These are phyloP conservation scores for Umbilicaria muhlenbergii DNA, from an alignment of 495 filamentous ascomycete genomes.

Conservation along the genomic window DNA sequence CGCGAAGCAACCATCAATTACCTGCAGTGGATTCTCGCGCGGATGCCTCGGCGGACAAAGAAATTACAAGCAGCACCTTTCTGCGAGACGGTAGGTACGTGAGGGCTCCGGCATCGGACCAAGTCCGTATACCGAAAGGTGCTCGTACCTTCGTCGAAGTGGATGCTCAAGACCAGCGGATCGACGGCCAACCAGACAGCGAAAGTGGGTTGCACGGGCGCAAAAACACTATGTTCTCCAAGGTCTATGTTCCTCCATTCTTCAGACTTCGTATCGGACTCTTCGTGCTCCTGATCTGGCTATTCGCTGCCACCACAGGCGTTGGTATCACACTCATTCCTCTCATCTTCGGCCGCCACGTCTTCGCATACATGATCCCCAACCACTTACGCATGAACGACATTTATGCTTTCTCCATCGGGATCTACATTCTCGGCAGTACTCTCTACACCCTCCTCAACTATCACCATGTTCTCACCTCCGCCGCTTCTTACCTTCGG, in stretches of 20 bases:
- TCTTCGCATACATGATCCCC: constrained; percentile 56
- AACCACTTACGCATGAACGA: constrained; percentile 65
- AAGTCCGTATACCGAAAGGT: constrained; percentile 83
- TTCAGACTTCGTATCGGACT: constrained; percentile 67
- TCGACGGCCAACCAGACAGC: constrained; percentile 43
- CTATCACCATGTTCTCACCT: constrained; percentile 14
- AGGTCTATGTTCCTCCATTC: constrained; percentile 78
- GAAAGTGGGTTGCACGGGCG: constrained; percentile 50
- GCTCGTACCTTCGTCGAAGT: constrained; percentile 67
- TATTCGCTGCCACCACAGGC: constrained; percentile 88
- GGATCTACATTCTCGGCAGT: constrained; percentile 61
- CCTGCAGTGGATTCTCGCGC: constrained; percentile 27
- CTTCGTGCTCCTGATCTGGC: constrained; percentile 83
- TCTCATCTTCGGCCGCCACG: constrained; percentile 61
- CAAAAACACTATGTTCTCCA: constrained; percentile 49
- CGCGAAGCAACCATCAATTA: constrained; percentile 32
- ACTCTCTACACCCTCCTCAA: constrained; percentile 42
- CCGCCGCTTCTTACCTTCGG: constrained; percentile 8
- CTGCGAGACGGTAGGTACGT: constrained; percentile 70
- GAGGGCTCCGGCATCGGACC: constrained; percentile 77
- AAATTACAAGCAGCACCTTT: constrained; percentile 35
- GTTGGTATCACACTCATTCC: constrained; percentile 79
- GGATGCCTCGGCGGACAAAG: constrained; percentile 18
- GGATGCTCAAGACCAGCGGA: constrained; percentile 46
- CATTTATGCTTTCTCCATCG: constrained; percentile 87